A percentile compares a stretch with the other conserved stretches of the same genome.
These are phyloP conservation scores for Paraurostyla sp. DNA, from an alignment of 73 alveolate genomes.

Conservation along the genomic window DNA sequence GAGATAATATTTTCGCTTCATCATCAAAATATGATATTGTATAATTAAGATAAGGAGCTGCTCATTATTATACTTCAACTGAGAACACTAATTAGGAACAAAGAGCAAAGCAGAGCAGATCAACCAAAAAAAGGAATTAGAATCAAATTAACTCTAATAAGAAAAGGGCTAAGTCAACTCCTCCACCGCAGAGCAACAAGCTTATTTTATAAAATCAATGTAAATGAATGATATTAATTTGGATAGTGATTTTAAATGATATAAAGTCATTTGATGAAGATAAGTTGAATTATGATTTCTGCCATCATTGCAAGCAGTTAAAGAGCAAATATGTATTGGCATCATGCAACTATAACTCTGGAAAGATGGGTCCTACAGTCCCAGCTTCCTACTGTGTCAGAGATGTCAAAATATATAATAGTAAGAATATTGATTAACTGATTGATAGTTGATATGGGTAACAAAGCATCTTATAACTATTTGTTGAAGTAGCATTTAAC, in stretches of 20 bases:
- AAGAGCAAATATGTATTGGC: slow-evolving; percentile 64
- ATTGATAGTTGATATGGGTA: slow-evolving; percentile 54
- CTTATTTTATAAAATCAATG: neutral
- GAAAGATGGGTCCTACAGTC: slow-evolving; percentile 68
- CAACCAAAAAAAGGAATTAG: neutral
- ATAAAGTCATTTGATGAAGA: slow-evolving; percentile 34
- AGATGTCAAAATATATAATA: slow-evolving; percentile 64
- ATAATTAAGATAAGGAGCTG: slow-evolving; percentile 20
- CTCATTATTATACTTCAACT: slow-evolving; percentile 32
- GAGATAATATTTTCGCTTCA: slow-evolving; percentile 60
- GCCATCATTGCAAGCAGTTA: slow-evolving; percentile 77
- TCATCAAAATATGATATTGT: slow-evolving; percentile 56
- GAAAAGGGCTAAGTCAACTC: slow-evolving; percentile 37
- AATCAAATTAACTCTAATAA: neutral
- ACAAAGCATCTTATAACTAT: slow-evolving; percentile 46
- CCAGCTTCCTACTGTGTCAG: slow-evolving; percentile 57
- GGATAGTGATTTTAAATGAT: neutral
- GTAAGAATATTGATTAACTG: too few species aligned
- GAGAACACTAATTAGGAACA: slow-evolving; percentile 17
- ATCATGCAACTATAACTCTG: slow-evolving; percentile 64
- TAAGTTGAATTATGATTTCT: slow-evolving; percentile 58
- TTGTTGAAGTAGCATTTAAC: neutral
- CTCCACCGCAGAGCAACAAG: neutral
- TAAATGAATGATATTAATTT: neutral
- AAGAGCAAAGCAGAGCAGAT: neutral